These are phyloP conservation scores for Sistotremastrum niveocremeum DNA, from an alignment of 768 basidiomycete genomes.

Conservation along the genomic window DNA sequence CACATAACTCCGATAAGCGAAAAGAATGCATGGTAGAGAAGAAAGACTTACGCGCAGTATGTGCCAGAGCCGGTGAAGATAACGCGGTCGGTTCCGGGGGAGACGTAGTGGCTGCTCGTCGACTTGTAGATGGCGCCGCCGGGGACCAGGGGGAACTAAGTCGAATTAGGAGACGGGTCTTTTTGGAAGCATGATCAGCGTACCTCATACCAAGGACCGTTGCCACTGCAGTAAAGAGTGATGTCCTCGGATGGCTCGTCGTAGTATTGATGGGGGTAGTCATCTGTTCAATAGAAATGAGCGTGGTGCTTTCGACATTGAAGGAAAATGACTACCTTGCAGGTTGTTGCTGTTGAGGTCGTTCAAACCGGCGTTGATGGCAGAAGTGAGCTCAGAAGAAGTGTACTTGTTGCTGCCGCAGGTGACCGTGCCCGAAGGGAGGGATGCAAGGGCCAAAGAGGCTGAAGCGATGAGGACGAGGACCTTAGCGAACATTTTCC, in stretches of 20 bases:
- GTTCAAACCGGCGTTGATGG: slow-evolving; percentile 4
- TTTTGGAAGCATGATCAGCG: background rate
- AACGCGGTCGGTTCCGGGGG: slow-evolving; percentile 12
- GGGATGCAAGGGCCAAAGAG: background rate
- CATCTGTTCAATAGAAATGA: slow-evolving; percentile 2
- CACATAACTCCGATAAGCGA: background rate
- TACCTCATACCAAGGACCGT: slow-evolving; percentile 11
- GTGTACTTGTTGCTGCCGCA: slow-evolving; percentile 12
- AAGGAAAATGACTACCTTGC: background rate
- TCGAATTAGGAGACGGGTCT: background rate
- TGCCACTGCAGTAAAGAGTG: slow-evolving; percentile 10
- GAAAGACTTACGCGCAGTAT: slow-evolving; percentile 11
- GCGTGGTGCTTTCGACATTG: background rate
- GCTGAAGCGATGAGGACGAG: too few relatives aligned
- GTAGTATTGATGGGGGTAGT: slow-evolving; percentile 14
- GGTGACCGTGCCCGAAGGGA: slow-evolving; percentile 12
- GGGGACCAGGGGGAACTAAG: slow-evolving; percentile 12
- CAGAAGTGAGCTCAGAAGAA: slow-evolving; percentile 6
- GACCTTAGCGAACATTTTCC: too few relatives aligned
- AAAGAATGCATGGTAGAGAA: background rate
- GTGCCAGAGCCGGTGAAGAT: slow-evolving; percentile 11
- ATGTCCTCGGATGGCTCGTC: slow-evolving; percentile 7
- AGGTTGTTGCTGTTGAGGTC: background rate
- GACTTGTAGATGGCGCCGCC: slow-evolving; percentile 5
- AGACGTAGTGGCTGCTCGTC: slow-evolving; percentile 6